phyloP scores from a whole-genome alignment of 2,329 filamentous ascomycete species.

The Aspergillus sp. region DNA sequence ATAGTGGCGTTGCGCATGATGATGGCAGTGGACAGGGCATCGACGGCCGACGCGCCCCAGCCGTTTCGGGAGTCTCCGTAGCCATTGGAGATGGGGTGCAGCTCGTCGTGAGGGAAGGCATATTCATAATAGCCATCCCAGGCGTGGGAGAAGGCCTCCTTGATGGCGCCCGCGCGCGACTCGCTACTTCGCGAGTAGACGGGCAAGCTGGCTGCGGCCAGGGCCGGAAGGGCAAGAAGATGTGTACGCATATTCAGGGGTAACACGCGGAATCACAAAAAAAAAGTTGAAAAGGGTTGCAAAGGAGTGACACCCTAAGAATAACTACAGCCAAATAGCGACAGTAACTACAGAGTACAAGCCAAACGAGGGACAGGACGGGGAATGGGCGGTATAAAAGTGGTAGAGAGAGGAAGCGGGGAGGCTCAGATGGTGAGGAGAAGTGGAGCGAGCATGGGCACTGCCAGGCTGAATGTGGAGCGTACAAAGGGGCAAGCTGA shows the following conservation, averaged over 20 bases:
- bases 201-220: not conserved
- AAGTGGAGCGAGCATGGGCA: not conserved
- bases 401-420: not conserved
- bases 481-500: not conserved
- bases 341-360: too few species aligned
- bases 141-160: slow-evolving; percentile 66
- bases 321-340: too few species aligned
- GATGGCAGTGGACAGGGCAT: slow-evolving; percentile 76
- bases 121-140: slow-evolving; percentile 73
- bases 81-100: slow-evolving; percentile 66
- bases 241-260: not conserved
- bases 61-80: slow-evolving; percentile 72
- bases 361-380: not conserved
- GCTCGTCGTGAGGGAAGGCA: slow-evolving; percentile 75
- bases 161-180: slow-evolving; percentile 60
- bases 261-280: not conserved
- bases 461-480: not conserved
- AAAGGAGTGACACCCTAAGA: too few species aligned
- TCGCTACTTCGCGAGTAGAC: not conserved
- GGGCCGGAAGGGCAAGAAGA: slow-evolving; percentile 1
- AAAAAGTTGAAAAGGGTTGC: not conserved
- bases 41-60: slow-evolving; percentile 81
- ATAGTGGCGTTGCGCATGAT: slow-evolving; percentile 70
- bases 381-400: not conserved
- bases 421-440: not conserved